Base-by-base conservation (phyloP, 352 stramenopile species). In the Globisporangium perplexum region DNA sequence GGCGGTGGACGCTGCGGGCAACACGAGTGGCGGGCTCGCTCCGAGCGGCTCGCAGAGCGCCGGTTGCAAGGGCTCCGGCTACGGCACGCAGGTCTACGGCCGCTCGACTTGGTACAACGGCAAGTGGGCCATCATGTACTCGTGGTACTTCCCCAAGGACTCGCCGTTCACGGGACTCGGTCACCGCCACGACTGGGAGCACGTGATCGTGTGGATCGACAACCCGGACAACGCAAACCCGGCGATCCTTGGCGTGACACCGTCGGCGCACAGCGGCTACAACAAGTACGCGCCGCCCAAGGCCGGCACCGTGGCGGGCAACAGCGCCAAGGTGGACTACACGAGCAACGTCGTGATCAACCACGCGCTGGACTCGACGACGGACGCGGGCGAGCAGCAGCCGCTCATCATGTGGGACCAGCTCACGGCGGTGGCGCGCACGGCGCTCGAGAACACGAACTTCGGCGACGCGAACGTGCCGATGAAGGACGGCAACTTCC, bases 111-210 rank as follows among this genome's bases (percentile, higher is more conserved):
- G 31, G 41, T 66, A 66, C 50, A 59, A 69, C 18, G 53, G 49
- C 33, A 41, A 35, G 14, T 66, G 46, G 38, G 54, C 59, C 20
- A 63, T 70, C 61, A 66, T 66, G 63, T 69, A 71, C 60, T 60
- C 59, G 20, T 72, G 65, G 65, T 77, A 77, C 60, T 74, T 77
- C 50, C 60, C 42, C 18, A 77, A 73, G 55, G 65, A 77, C 57
- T 63, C 63, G 31, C 65, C 65, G 26, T 65, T 50, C 12, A 51
- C 59, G 18, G 24, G 49, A 12, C 39, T 77, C 7, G 69, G 66
- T 12, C 66, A 78, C 49, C 69, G 65, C 14, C 66, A 72, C 31
- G 57, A 65, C 23, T 77, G 69, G 69, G 57, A 71, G 53, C 55
- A 60, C 35, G 59, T 65, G n/a, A 56, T 77, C 4, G 69, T 77